Evolutionary conservation across 768 basidiomycete species (phyloP).

Genomic region (Multifurca ochricompacta): DNA sequence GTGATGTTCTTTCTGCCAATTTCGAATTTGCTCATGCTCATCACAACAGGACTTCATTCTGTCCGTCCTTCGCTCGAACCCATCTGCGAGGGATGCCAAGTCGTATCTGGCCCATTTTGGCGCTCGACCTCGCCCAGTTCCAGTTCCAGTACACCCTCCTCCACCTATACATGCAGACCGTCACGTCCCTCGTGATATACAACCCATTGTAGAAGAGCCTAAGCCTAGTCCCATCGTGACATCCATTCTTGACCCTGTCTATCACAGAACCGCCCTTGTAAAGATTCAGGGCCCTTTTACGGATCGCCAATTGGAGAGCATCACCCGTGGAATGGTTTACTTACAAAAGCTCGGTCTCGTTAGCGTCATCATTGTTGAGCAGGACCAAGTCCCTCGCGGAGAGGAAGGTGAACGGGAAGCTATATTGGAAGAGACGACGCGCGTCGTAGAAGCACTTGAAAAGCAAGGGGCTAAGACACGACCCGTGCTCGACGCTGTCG

Average conservation of each 20-base stretch:
- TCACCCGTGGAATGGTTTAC: slow-evolving; percentile 88
- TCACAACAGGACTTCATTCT: slow-evolving; percentile 82
- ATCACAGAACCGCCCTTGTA: slow-evolving; percentile 85
- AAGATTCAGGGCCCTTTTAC: slow-evolving; percentile 96
- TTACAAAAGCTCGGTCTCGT: slow-evolving; percentile 94
- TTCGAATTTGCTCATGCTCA: not conserved
- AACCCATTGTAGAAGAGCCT: slow-evolving; percentile 26
- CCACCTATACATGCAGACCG: slow-evolving; percentile 26
- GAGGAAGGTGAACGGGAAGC: slow-evolving; percentile 59
- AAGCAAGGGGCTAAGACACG: slow-evolving; percentile 80
- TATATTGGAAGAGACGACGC: slow-evolving; percentile 75
- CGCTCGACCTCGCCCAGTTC: slow-evolving; percentile 37
- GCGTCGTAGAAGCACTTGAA: slow-evolving; percentile 75
- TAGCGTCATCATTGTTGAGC: slow-evolving; percentile 90
- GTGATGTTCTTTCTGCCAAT: slow-evolving; percentile 1
- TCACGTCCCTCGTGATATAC: slow-evolving; percentile 26
- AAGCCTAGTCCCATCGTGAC: slow-evolving; percentile 49
- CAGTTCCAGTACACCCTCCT: slow-evolving; percentile 23
- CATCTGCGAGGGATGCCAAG: slow-evolving; percentile 83
- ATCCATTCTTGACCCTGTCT: slow-evolving; percentile 78
- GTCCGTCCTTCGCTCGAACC: slow-evolving; percentile 87
- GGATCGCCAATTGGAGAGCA: slow-evolving; percentile 87
- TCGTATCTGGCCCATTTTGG: slow-evolving; percentile 92
- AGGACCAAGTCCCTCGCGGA: slow-evolving; percentile 65
- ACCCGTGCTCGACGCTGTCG: slow-evolving; percentile 81